phyloP scores from a whole-genome alignment of 1,139 yeast species.

The Candida tropicalis region DNA sequence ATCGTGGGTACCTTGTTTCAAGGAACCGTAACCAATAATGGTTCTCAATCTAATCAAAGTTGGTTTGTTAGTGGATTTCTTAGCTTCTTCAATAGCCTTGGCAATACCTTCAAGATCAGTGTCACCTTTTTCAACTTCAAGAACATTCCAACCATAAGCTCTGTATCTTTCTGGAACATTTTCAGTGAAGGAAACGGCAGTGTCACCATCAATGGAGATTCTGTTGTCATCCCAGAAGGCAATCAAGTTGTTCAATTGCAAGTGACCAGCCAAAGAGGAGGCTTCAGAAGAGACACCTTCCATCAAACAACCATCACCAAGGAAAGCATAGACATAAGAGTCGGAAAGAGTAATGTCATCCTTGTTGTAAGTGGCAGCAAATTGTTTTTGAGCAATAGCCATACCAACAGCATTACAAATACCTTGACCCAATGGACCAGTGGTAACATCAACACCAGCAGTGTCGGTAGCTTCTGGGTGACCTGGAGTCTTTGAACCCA shows the following conservation, averaged over 20 bases:
- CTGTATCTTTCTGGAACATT: conserved; percentile 84
- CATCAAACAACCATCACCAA: conserved; percentile 99
- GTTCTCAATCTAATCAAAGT: conserved; percentile 87
- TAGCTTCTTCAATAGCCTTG: conserved; percentile 74
- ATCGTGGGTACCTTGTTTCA: conserved; percentile 81
- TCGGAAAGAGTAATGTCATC: conserved; percentile 74
- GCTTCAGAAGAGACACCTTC: conserved; percentile 99
- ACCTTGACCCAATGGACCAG: conserved; percentile 99
- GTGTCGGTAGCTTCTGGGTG: conserved; percentile 83
- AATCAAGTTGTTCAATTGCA: conserved; percentile 90
- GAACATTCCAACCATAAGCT: conserved; percentile 94
- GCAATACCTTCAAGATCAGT: conserved; percentile 72
- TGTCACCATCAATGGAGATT: conserved; percentile 96
- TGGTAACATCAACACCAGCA: conserved; percentile 96
- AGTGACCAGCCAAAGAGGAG: conserved; percentile 93
- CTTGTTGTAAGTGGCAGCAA: conserved; percentile 93
- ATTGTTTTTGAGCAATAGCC: conserved; percentile 91
- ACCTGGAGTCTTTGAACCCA: conserved; percentile 92
- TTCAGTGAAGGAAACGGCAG: conserved; percentile 91
- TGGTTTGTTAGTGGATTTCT: conserved; percentile 75
- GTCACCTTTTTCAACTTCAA: conserved; percentile 82
- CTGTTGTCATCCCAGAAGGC: conserved; percentile 97
- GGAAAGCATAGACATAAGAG: conserved; percentile 75
- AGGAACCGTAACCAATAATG: conserved; percentile 94
- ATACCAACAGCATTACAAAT: conserved; percentile 94